These are phyloP conservation scores for Melampsora larici-populina DNA, from an alignment of 1,284 basidiomycete species.

Conservation along the genomic window DNA sequence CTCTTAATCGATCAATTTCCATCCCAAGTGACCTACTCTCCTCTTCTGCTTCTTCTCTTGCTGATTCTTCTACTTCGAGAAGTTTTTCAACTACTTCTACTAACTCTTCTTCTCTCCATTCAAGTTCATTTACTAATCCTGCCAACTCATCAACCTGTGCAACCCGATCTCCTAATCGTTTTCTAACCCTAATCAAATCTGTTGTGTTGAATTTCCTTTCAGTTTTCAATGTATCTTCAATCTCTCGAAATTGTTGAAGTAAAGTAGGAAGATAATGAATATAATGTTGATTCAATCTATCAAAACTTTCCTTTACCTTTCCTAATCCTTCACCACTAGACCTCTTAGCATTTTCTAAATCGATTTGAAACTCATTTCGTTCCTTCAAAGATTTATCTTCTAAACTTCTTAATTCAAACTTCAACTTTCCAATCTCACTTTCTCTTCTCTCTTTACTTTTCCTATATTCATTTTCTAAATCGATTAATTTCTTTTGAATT, in stretches of 20 bases:
- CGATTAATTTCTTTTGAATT: slow-evolving; percentile 29
- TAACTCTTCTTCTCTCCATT: slow-evolving; percentile 21
- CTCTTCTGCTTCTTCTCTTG: background rate
- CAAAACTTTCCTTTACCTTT: background rate
- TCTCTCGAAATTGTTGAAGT: background rate
- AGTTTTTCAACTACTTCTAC: slow-evolving; percentile 18
- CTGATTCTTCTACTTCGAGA: slow-evolving; percentile 10
- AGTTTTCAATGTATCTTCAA: background rate
- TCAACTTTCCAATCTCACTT: slow-evolving; percentile 19
- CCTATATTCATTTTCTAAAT: slow-evolving; percentile 22
- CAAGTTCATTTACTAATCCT: slow-evolving; percentile 13
- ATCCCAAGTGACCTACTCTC: background rate
- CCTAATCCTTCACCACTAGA: background rate
- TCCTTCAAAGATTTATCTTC: slow-evolving; percentile 26
- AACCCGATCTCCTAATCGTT: slow-evolving; percentile 21
- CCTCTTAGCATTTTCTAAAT: slow-evolving; percentile 7
- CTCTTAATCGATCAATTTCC: slow-evolving; percentile 9
- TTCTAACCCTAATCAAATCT: slow-evolving; percentile 9
- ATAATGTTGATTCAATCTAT: background rate
- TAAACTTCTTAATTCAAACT: slow-evolving; percentile 14
- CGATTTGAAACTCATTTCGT: slow-evolving; percentile 1
- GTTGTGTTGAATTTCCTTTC: background rate
- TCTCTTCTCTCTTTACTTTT: slow-evolving; percentile 37
- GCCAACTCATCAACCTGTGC: slow-evolving; percentile 31
- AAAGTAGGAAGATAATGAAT: slow-evolving; percentile 8